Base-by-base conservation (phyloP, 2,329 filamentous ascomycete genomes). In the Penicillium decumbens region DNA sequence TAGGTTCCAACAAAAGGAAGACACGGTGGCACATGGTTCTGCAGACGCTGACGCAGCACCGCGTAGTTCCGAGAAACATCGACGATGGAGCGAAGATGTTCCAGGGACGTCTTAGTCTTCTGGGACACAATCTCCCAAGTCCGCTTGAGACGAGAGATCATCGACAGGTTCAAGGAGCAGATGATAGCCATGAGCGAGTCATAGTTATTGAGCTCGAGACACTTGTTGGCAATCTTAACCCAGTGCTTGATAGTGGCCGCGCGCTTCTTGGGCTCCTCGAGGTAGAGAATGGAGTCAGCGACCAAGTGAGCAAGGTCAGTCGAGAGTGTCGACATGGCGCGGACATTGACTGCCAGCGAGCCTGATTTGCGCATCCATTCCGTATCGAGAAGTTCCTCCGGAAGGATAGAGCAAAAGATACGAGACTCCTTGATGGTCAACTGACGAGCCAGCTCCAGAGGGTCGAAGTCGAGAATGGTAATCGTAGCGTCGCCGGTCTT, bases 141-240 rank as follows among this genome's bases (percentile, higher is more conserved):
- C 64, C 85, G 87, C 66, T 87, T 88, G 7, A 98, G 77, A 18
- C 93, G 88, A 47, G 84, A 83, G 59, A 98, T 92, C 61, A 90
- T 92, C 13, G 91, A 95, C 49, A 88, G 91, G 71, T 95, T 95
- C 42, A 98, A 74, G 8, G 88, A 91, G 75, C 91, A 96, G 63
- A 95, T 89, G 60, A 98, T 95, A 6, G 93, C 90, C 90, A 97
- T 96, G 9, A 98, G 75, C 0, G 89, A 89, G 65, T 98, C 92
- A 62, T 96, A 98, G 73, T 98, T 98, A 74, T 93, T 87, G 24
- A 97, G 79, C 63, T 93, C 88, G 4, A 95, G 76, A 58, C 89
- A 95, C 62, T 88, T 88, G 60, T 87, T 80, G 0, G 89, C 89
- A 59, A 97, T 84, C 77, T 97, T 98, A 67, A 96, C 88, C 93